Conservation (phyloP, 2,329 filamentous ascomycete genomes). For the Penicillium sp. region DNA sequence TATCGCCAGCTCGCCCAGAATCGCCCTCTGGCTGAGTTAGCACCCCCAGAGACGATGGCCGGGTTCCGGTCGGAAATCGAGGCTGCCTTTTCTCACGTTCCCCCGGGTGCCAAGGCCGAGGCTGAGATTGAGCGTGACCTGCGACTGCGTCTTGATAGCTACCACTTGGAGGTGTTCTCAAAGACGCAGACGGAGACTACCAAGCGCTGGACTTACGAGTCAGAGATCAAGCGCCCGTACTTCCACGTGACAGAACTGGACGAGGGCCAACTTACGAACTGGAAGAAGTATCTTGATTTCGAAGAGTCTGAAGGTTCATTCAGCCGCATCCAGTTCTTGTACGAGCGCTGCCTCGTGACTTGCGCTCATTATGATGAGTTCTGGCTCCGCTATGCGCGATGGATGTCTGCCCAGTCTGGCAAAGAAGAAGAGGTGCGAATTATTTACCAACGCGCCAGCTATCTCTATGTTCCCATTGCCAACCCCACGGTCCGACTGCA, state of each 20-base stretch:
- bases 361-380: constrained; percentile 97
- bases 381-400: constrained; percentile 94
- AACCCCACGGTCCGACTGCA: constrained; percentile 81
- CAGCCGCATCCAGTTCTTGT: constrained; percentile 74
- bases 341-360: constrained; percentile 90
- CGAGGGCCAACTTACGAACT: constrained; percentile 79
- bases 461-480: constrained; percentile 82
- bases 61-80: constrained; percentile 73
- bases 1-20: constrained; percentile 76
- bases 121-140: constrained; percentile 82
- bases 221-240: constrained; percentile 92
- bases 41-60: constrained; percentile 66
- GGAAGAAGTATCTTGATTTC: constrained; percentile 95
- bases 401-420: constrained; percentile 79
- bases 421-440: constrained; percentile 90
- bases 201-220: constrained; percentile 93
- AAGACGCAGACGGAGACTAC: constrained; percentile 83
- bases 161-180: constrained; percentile 79
- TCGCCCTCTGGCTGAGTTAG: constrained; percentile 72
- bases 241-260: constrained; percentile 96
- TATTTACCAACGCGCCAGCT: constrained; percentile 86
- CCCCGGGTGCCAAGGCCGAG: constrained; percentile 60
- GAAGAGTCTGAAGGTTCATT: constrained; percentile 85
- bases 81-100: constrained; percentile 46
- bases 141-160: constrained; percentile 74